Conservation (phyloP, 2,329 filamentous ascomycete species). For the Proliferodiscus dingleyae region DNA sequence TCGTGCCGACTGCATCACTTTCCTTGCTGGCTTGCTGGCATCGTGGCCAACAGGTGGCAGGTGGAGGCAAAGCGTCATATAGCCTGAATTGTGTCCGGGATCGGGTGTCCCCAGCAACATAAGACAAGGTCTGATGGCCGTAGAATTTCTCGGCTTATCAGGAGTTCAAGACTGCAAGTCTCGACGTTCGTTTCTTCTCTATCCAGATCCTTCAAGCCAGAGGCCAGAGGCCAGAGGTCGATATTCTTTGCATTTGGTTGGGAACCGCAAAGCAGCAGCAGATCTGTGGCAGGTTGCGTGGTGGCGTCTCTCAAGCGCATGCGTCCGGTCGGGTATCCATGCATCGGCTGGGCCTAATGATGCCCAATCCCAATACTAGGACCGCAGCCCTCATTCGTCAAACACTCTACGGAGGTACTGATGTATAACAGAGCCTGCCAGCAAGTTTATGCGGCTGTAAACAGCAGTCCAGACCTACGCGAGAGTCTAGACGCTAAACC, state of each 20-base stretch:
- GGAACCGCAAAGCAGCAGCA: conserved; percentile 20
- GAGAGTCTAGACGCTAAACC: no score
- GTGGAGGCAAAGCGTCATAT: neutral
- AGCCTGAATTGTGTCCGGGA: neutral
- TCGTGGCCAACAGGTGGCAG: conserved; percentile 1
- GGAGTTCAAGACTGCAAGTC: no score
- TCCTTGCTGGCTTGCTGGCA: neutral
- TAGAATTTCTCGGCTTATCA: no score
- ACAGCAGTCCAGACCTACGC: conserved; percentile 1
- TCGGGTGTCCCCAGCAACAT: neutral
- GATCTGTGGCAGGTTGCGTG: conserved; percentile 15
- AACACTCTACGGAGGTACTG: no score
- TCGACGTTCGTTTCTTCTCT: no score
- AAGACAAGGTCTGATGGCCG: no score
- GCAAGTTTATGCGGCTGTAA: conserved; percentile 19
- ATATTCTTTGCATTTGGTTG: neutral
- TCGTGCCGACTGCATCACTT: neutral
- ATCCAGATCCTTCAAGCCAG: no score
- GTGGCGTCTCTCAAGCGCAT: conserved; percentile 12
- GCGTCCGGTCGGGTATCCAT: conserved; percentile 41
- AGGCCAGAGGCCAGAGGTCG: no score
- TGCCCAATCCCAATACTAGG: conserved; percentile 18
- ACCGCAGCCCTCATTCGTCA: conserved; percentile 15
- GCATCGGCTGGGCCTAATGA: conserved; percentile 35
- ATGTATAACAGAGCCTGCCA: no score